phyloP scores from a whole-genome alignment of 257 asterid species.

The Capsicum pubescens region DNA sequence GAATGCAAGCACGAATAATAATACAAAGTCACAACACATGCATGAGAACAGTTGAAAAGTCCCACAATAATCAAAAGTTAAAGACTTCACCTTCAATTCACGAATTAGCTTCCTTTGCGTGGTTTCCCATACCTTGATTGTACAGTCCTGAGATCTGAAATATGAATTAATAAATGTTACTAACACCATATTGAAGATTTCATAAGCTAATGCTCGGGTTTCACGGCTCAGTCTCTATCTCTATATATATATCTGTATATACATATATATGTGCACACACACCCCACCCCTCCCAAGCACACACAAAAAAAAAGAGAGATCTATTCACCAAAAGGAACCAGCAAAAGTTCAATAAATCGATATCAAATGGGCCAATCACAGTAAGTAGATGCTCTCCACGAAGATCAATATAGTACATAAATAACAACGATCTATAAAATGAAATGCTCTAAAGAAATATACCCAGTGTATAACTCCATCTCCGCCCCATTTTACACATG shows the following conservation, averaged over 20 bases:
- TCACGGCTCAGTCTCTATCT: background rate
- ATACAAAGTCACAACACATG: conserved; percentile 16
- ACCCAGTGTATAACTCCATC: conserved; percentile 97
- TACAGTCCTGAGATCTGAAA: conserved; percentile 91
- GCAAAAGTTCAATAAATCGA: background rate
- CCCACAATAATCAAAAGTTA: background rate
- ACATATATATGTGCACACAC: too few species aligned
- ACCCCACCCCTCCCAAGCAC: background rate
- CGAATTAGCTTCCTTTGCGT: conserved; percentile 87
- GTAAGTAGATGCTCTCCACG: background rate
- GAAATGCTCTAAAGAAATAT: conserved; percentile 33
- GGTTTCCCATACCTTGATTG: conserved; percentile 94
- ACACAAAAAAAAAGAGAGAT: background rate
- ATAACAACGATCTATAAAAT: background rate
- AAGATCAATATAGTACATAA: conserved; percentile 1
- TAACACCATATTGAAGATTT: background rate
- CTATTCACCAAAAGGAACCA: background rate
- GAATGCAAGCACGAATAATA: background rate
- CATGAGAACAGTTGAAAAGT: background rate
- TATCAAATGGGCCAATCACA: conserved; percentile 19
- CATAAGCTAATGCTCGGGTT: background rate
- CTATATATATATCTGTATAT: background rate
- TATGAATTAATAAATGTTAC: conserved; percentile 9
- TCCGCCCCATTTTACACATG: conserved; percentile 99
- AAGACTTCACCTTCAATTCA: conserved; percentile 70